Evolutionary conservation across 2,329 filamentous ascomycete genomes (phyloP), one percentile per base, ranked within the genome.

Genomic region (Aspergillus fumigatiaffinis): DNA sequence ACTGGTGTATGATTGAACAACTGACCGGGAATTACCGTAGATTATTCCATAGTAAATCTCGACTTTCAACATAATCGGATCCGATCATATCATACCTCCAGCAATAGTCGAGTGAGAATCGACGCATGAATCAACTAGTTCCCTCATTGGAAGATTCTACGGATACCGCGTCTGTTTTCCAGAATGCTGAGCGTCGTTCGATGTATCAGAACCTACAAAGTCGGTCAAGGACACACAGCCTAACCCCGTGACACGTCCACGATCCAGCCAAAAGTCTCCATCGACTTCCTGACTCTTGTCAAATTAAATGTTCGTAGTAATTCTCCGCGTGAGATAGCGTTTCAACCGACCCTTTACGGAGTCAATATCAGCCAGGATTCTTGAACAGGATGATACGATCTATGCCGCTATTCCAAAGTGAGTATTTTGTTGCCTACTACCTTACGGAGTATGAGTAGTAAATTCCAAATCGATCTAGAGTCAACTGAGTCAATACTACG

Each of bases 301-400:
- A 38, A 17, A 38, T 41, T 23, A 32, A 23, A 25, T 38, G 10
- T 21, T 52, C 44, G 23, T 41, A 46, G 28, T 46, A 54, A 57
- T 51, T 50, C 55, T 57, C 55, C 55, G 55, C 51, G 32, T 54
- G 55, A 51, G 53, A 55, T 44, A 25, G 42, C 50, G 53, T 38
- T 35, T 38, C 8, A 53, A 38, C 32, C 5, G 5, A 38, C 32
- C 32, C 14, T 38, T 38, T 38, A 7, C 32, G 32, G 32, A 38
- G 14, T 17, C 32, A 38, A 17, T 38, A 38, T 38, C 14, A 3
- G 14, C 14, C 32, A 38, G 14, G 32, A 38, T 38, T 3, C 14
- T 17, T 17, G 5, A 38, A 17, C 5, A 17, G 14, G 32, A 38
- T 17, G 12, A 35, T 35, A 14, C 14, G 32, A 35, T 17, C 14